Percentiles rank a stretch among this genome's conserved stretches.
Evolutionary conservation across 78 protist genomes (phyloP).

Genomic region (Dictyostelium citrinum): DNA sequence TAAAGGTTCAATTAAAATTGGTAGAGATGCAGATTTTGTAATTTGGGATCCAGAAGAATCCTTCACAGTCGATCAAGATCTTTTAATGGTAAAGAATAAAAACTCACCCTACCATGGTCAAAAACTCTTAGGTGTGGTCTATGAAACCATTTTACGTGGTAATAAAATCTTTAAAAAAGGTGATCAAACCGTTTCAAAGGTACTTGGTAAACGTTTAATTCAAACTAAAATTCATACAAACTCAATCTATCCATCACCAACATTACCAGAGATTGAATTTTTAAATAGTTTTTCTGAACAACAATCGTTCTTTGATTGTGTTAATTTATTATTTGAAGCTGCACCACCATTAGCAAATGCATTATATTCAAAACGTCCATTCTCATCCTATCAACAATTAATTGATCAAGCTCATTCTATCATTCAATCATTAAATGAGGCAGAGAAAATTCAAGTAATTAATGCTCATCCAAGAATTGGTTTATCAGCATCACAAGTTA

Average conservation of each 20-base stretch:
- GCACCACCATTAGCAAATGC: constrained; percentile 27
- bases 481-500: neutral
- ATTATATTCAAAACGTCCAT: constrained; percentile 20
- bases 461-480: constrained; percentile 72
- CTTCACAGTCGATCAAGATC: neutral
- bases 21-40: constrained; percentile 84
- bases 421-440: neutral
- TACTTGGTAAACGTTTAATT: constrained; percentile 3
- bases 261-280: constrained; percentile 4
- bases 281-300: neutral
- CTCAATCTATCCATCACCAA: constrained; percentile 5
- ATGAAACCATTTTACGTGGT: constrained; percentile 60
- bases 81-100: constrained; percentile 10
- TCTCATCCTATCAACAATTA: neutral
- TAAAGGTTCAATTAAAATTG: constrained; percentile 73
- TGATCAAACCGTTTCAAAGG: neutral
- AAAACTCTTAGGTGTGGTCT: neutral
- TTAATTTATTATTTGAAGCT: constrained; percentile 16
- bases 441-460: neutral
- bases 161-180: neutral
- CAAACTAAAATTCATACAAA: constrained; percentile 36
- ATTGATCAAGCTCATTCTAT: neutral
- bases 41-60: constrained; percentile 57
- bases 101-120: constrained; percentile 46
- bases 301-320: neutral